Base-by-base conservation (phyloP, 2,329 filamentous ascomycete species). In the Talaromyces funiculosus region DNA sequence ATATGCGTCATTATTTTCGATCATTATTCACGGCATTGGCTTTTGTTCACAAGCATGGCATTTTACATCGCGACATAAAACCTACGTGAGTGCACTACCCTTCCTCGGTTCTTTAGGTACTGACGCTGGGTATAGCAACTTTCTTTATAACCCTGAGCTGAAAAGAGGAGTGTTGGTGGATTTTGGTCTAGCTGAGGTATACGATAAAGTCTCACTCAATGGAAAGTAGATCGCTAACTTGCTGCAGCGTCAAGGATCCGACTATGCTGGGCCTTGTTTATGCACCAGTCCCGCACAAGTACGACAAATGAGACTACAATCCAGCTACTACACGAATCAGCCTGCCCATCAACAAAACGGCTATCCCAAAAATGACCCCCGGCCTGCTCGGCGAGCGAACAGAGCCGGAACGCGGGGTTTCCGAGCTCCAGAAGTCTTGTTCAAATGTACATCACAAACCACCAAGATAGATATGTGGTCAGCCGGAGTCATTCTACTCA, bases 381-480 rank as follows among this genome's bases (percentile, higher is more conserved):
- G 94, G 2, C 90, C 90, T 3, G 94, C 92, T 26, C 86, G 92
- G 60, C 87, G 94, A 55, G 94, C 94, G 47, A 99, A 99, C 74
- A 87, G 94, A 63, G 94, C 94, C 4, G 94, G 94, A 20, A 99
- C 94, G 4, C 84, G 94, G 72, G 94, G 94, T 0, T 99, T 99
- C 77, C 90, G 94, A 59, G 94, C 94, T 0, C 94, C 94, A 7
- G 94, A 99, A 74, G 94, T 99, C 2, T 82, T 99, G 0, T 90
- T 97, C 76, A 99, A 99, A 75, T 99, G 94, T 77, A 97, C 92
- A 0, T 89, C 92, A 64, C 94, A 99, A 74, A 95, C 89, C 3
- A 93, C 90, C 45, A 89, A 93, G 67, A 94, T 99, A 67, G 94
- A 99, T 72, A 89, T 99, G 66, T 99, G 94, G 94, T 96, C 91